Conservation (phyloP, 1,284 basidiomycete genomes). For the Sporisorium sorghi region DNA sequence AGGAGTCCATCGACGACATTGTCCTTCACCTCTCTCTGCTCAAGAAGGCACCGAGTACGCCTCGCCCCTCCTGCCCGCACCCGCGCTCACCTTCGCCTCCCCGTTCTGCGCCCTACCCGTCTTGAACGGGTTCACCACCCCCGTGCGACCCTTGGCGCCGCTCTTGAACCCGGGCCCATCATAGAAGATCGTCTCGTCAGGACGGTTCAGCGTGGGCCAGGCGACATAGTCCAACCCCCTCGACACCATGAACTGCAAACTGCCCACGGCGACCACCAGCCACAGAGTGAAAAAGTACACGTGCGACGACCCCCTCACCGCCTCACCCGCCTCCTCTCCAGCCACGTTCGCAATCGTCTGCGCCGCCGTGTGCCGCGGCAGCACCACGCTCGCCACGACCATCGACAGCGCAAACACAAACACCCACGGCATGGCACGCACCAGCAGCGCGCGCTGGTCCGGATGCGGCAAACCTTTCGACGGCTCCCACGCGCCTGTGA, state of each 20-base stretch:
- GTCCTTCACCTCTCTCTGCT: background rate
- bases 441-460: slow-evolving; percentile 82
- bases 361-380: slow-evolving; percentile 48
- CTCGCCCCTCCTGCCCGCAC: slow-evolving; percentile 39
- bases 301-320: slow-evolving; percentile 19
- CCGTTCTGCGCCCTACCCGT: slow-evolving; percentile 14
- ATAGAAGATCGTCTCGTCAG: slow-evolving; percentile 62
- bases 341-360: slow-evolving; percentile 22
- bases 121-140: slow-evolving; percentile 41
- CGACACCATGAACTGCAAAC: slow-evolving; percentile 58
- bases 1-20: no score
- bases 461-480: slow-evolving; percentile 77
- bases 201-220: slow-evolving; percentile 67
- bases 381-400: slow-evolving; percentile 72
- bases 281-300: slow-evolving; percentile 54
- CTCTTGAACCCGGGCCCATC: slow-evolving; percentile 65
- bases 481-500: slow-evolving; percentile 86
- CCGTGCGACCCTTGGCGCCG: slow-evolving; percentile 54
- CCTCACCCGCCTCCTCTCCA: slow-evolving; percentile 7
- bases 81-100: background rate
- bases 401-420: slow-evolving; percentile 81
- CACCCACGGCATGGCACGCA: slow-evolving; percentile 86
- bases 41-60: slow-evolving; percentile 29
- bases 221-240: slow-evolving; percentile 66
- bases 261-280: slow-evolving; percentile 41